Percentiles rank a stretch among this genome's conserved stretches.
Conservation (phyloP, 108 stramenopile species). For the Skeletonema menzelii region DNA sequence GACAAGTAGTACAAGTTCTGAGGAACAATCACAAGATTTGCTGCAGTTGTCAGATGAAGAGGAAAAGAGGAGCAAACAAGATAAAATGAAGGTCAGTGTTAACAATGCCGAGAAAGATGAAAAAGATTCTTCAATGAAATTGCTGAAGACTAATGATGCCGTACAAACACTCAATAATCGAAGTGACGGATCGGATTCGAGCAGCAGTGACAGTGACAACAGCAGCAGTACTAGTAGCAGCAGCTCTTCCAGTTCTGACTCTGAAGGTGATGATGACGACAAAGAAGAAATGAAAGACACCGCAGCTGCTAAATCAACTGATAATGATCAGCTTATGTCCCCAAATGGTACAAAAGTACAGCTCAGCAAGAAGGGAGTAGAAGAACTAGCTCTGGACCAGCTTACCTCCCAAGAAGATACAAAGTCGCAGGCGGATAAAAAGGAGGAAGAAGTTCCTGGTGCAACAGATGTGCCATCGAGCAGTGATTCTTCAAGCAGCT, state of each 20-base stretch:
- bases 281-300: slow-evolving; percentile 1
- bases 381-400: too few relatives aligned
- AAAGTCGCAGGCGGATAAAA: too few relatives aligned
- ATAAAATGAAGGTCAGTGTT: slow-evolving; percentile 6
- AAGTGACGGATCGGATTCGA: slow-evolving; percentile 6
- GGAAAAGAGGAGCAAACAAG: slow-evolving; percentile 7
- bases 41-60: slow-evolving; percentile 7
- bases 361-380: neutral
- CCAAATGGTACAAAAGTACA: neutral
- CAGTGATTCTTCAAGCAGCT: neutral
- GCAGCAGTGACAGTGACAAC: slow-evolving; percentile 1
- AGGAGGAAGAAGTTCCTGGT: too few relatives aligned
- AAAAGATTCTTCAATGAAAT: neutral
- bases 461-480: neutral
- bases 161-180: neutral
- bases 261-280: slow-evolving; percentile 3
- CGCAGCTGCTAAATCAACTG: neutral
- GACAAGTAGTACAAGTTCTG: slow-evolving; percentile 1
- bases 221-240: slow-evolving; percentile 1
- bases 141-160: neutral
- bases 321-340: neutral
- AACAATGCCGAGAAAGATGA: slow-evolving; percentile 18
- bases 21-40: slow-evolving; percentile 14
- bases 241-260: slow-evolving; percentile 9
- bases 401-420: too few relatives aligned